These are phyloP conservation scores for Rhododendron kiyosumense DNA, from an alignment of 148 eudicot genomes.

Conservation along the genomic window DNA sequence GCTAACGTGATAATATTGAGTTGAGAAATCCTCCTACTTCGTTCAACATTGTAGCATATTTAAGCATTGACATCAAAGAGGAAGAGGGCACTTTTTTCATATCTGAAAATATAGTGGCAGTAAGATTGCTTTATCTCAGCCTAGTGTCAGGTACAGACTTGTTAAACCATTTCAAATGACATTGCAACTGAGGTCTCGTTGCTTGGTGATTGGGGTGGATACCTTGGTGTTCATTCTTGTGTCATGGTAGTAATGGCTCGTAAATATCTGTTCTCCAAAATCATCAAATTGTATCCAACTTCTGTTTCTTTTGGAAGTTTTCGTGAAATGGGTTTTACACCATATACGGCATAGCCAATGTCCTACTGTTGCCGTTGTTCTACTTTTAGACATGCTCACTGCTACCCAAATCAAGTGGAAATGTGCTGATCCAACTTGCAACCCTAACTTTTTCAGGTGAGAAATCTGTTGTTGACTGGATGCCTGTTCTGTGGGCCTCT, in stretches of 20 bases:
- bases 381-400: neutral
- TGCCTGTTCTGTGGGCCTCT: slow-evolving; percentile 31
- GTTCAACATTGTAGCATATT: neutral
- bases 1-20: neutral
- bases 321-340: neutral
- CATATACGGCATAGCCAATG: neutral
- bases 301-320: neutral
- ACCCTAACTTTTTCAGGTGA: slow-evolving; percentile 4
- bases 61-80: slow-evolving; percentile 1
- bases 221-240: neutral
- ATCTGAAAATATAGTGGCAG: neutral
- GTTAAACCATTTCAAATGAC: neutral
- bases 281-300: neutral
- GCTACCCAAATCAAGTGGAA: slow-evolving; percentile 2
- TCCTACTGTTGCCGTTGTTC: neutral
- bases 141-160: neutral
- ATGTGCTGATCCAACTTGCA: slow-evolving; percentile 6
- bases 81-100: neutral
- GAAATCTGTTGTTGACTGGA: slow-evolving; percentile 34
- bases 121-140: neutral
- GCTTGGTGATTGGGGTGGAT: neutral
- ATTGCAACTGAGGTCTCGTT: neutral
- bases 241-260: neutral
- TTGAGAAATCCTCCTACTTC: neutral
- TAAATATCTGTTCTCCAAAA: neutral